These are phyloP conservation scores for Oligophagozyma castellii DNA, from an alignment of 1,139 yeast species.

Conservation along the genomic window DNA sequence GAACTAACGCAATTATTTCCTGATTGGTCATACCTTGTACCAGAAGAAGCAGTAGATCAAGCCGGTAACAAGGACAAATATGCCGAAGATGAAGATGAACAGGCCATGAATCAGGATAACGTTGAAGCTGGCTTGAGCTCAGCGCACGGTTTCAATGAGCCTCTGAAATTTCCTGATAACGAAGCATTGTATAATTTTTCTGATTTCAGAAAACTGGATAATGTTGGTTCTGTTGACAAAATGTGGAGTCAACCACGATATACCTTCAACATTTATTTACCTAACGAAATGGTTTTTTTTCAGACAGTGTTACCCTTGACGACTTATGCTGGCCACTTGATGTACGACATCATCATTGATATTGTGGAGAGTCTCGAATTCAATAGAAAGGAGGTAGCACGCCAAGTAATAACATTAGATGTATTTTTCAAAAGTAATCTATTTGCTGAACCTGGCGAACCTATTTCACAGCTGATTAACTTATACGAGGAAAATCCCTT, in stretches of 20 bases:
- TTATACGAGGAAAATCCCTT: conserved; percentile 26
- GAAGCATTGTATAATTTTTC: conserved; percentile 27
- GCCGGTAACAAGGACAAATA: too few relatives aligned
- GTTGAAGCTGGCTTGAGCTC: too few relatives aligned
- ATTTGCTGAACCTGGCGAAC: conserved; percentile 75
- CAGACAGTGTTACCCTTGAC: conserved; percentile 63
- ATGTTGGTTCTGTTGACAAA: conserved; percentile 33
- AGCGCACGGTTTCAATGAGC: conserved; percentile 24
- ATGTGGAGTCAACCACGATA: conserved; percentile 46
- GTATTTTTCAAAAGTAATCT: conserved; percentile 53
- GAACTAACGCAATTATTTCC: conserved; percentile 23
- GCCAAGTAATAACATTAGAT: conserved; percentile 67
- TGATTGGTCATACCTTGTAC: conserved; percentile 17
- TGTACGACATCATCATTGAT: conserved; percentile 67
- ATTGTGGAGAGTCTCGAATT: conserved; percentile 70
- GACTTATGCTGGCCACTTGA: conserved; percentile 41
- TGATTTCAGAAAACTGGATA: conserved; percentile 24
- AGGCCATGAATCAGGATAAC: too few relatives aligned
- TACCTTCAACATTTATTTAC: conserved; percentile 52
- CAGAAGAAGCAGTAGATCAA: conserved; percentile 16
- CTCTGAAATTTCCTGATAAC: conserved; percentile 28
- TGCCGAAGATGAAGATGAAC: too few relatives aligned
- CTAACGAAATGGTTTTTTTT: conserved; percentile 27
- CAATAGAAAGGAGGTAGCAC: conserved; percentile 77
- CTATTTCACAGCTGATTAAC: conserved; percentile 57